Conservation (phyloP, 2,329 filamentous ascomycete species). For the Plectosphaerella sp. region DNA sequence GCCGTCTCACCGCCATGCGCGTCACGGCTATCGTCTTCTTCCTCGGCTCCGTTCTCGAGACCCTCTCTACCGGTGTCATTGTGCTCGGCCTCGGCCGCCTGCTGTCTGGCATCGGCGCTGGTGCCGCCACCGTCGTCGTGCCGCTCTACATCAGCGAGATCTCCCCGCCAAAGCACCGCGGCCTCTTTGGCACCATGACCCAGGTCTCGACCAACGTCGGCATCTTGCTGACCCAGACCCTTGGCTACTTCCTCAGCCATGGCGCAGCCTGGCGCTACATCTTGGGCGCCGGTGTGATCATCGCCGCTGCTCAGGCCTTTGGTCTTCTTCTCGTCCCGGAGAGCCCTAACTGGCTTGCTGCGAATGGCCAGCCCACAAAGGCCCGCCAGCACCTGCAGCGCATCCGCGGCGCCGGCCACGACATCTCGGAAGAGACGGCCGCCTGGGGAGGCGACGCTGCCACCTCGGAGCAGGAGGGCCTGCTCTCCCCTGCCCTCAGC, state of each 20-base stretch:
- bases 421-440: conserved; percentile 70
- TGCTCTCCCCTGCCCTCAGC: conserved; percentile 44
- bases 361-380: conserved; percentile 51
- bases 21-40: conserved; percentile 73
- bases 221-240: conserved; percentile 75
- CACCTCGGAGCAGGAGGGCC: conserved; percentile 61
- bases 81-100: conserved; percentile 71
- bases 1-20: conserved; percentile 72
- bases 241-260: conserved; percentile 84
- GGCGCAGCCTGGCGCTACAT: conserved; percentile 80
- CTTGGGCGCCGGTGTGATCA: conserved; percentile 64
- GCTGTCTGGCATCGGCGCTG: conserved; percentile 77
- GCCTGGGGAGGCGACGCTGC: conserved; percentile 48
- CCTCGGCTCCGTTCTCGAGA: conserved; percentile 71
- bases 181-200: conserved; percentile 79
- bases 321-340: conserved; percentile 78
- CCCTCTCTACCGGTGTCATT: conserved; percentile 62
- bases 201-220: conserved; percentile 93
- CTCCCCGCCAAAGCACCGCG: conserved; percentile 67
- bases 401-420: conserved; percentile 64
- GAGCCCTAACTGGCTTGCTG: conserved; percentile 83
- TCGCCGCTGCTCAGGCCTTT: conserved; percentile 63
- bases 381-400: conserved; percentile 68
- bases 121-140: conserved; percentile 86
- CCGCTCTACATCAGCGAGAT: conserved; percentile 94